A percentile compares a stretch with the other conserved stretches of the same genome.
Conservation (phyloP, 2,329 filamentous ascomycete genomes). For the Graphilbum fragrans region DNA sequence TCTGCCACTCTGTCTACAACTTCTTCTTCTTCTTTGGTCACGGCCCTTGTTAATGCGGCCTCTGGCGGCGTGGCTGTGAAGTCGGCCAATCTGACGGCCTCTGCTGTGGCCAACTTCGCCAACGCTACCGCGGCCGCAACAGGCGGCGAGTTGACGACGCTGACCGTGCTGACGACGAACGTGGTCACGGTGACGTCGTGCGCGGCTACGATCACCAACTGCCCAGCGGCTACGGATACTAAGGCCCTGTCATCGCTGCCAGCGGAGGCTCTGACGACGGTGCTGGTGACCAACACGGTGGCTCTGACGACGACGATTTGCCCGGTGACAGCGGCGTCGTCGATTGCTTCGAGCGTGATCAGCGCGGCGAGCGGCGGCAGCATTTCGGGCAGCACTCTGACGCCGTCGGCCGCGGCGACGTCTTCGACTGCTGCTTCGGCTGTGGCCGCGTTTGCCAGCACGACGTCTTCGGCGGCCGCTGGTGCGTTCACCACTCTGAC, state of each 20-base stretch:
- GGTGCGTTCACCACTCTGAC: slow-evolving; percentile 27
- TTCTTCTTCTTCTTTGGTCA: too few species aligned
- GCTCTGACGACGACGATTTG: slow-evolving; percentile 27
- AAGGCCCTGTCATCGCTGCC: slow-evolving; percentile 23
- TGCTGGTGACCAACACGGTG: slow-evolving; percentile 25
- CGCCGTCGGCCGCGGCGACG: slow-evolving; percentile 21
- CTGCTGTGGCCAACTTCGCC: background rate
- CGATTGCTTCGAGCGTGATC: slow-evolving; percentile 24
- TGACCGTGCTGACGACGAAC: slow-evolving; percentile 26
- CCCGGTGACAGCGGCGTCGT: slow-evolving; percentile 26
- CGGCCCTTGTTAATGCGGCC: background rate
- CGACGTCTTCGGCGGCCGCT: slow-evolving; percentile 1
- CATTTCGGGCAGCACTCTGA: slow-evolving; percentile 25
- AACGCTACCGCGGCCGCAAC: background rate
- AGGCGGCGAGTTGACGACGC: slow-evolving; percentile 19
- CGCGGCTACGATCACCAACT: slow-evolving; percentile 13
- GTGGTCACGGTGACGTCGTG: slow-evolving; percentile 23
- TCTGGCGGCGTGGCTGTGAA: background rate
- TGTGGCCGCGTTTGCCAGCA: too few species aligned
- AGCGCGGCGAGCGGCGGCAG: slow-evolving; percentile 17
- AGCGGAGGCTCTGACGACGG: slow-evolving; percentile 15
- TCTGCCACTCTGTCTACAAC: too few species aligned
- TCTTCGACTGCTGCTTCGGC: slow-evolving; percentile 4
- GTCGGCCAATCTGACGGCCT: background rate
- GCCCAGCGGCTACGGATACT: slow-evolving; percentile 18